A percentile compares a stretch with the other conserved stretches of the same genome.
Conservation (phyloP, 140 eudicot species). For the Oenanthe javanica region DNA sequence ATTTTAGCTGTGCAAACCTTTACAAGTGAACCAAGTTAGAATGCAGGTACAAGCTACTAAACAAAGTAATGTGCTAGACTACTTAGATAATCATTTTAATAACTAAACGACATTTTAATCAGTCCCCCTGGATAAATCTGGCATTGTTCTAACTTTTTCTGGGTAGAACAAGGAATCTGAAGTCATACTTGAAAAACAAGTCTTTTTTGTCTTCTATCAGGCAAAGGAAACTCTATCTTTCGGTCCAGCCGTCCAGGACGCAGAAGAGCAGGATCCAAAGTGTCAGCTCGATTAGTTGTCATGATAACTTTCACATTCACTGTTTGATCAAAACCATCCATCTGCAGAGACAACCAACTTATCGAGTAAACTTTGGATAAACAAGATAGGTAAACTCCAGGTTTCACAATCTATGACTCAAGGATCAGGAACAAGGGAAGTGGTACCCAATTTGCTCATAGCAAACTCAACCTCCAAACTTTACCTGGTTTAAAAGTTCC, state of each 20-base stretch:
- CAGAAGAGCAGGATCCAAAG: slow-evolving; percentile 92
- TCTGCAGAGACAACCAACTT: slow-evolving; percentile 34
- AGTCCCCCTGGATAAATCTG: not conserved
- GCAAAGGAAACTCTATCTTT: slow-evolving; percentile 79
- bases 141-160: not conserved
- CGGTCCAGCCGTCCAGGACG: slow-evolving; percentile 90
- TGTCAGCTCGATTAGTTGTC: slow-evolving; percentile 94
- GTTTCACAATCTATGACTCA: not conserved
- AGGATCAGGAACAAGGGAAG: not conserved
- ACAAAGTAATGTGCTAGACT: not conserved
- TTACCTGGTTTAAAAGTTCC: slow-evolving; percentile 86
- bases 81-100: not conserved
- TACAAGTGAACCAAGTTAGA: not conserved
- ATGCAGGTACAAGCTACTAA: not conserved
- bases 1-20: slow-evolving; percentile 96
- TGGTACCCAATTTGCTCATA: not conserved
- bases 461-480: not conserved
- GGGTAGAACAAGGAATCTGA: not conserved
- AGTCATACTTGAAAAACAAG: slow-evolving; percentile 72
- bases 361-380: not conserved
- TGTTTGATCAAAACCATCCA: slow-evolving; percentile 96
- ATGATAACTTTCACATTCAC: slow-evolving; percentile 88
- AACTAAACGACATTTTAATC: not conserved
- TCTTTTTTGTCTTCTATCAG: slow-evolving; percentile 75
- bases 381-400: not conserved